Evolutionary conservation across 495 filamentous ascomycete genomes (phyloP).

Genomic region (Aspergillus homomorphus): DNA sequence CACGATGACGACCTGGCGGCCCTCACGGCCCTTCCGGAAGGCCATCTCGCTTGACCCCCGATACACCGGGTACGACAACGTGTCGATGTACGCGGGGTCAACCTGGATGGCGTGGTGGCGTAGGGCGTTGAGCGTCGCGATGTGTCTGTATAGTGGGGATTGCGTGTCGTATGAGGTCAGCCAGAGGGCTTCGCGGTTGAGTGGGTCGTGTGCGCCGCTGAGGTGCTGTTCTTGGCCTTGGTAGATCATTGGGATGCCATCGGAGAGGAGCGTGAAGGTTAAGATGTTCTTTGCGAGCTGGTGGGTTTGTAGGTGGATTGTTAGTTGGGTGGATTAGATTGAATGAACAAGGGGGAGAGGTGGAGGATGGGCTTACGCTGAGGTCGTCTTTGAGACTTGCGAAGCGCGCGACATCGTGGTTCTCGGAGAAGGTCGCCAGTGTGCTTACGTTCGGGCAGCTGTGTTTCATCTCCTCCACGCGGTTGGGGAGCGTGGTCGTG

Average conservation of each 20-base stretch:
- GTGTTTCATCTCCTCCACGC: conserved; percentile 47
- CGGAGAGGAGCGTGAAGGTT: conserved; percentile 66
- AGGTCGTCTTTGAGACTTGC: conserved; percentile 42
- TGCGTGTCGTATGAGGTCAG: conserved; percentile 58
- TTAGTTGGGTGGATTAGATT: neutral
- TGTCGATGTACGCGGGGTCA: conserved; percentile 47
- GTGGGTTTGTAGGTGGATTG: too few species aligned
- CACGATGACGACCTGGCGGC: conserved; percentile 55
- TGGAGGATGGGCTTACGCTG: conserved; percentile 31
- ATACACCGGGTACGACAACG: conserved; percentile 50
- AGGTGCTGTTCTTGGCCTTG: conserved; percentile 74
- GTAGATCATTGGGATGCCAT: conserved; percentile 63
- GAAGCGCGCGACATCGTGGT: conserved; percentile 70
- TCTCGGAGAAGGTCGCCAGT: conserved; percentile 71
- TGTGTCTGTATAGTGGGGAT: conserved; percentile 58
- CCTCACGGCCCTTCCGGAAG: conserved; percentile 59
- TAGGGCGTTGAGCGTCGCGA: conserved; percentile 56
- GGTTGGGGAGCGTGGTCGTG: conserved; percentile 50
- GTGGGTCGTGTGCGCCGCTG: conserved; percentile 53
- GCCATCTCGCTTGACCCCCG: conserved; percentile 55
- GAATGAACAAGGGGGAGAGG: neutral
- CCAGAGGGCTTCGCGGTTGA: conserved; percentile 77
- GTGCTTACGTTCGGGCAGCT: conserved; percentile 56
- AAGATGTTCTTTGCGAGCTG: conserved; percentile 64
- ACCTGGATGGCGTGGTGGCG: conserved; percentile 52